Base-by-base conservation (phyloP, 352 stramenopile genomes). In the Pythium myriotylum region DNA sequence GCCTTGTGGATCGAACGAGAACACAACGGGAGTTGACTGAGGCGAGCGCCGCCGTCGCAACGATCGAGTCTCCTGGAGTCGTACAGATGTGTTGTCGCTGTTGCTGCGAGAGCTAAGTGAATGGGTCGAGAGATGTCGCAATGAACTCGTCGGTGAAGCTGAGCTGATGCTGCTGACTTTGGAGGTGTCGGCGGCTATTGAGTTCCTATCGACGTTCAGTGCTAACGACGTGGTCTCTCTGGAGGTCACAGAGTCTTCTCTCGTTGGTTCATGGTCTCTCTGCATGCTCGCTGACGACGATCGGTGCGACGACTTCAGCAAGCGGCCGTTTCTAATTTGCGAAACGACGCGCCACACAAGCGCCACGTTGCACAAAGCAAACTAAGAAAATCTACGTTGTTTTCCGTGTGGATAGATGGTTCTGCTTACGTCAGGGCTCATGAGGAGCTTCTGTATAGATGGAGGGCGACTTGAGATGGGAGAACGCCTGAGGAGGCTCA, bases 81-180 rank as follows among this genome's bases (percentile, higher is more conserved):
- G 10, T 35, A 8, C n/a, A 22, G 23, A 17, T 45, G 41, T 17
- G 7, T 26, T 19, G 20, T 29, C 48, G 9, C 20, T 67, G 55
- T 41, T 55, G 47, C 60, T 52, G 29, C 32, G 54, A 24, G 4
- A 67, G 54, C 39, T 53, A 14, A 68, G 51, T 29, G 57, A 68
- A 6, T 42, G 62, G 45, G 66, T 64, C 0, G 65, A 61, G 17
- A 68, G 46, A 3, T 75, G 47, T 12, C 53, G 46, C 1, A 52
- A 19, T 7, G 70, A 74, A n/a, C 43, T 62, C 13, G 65, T 63
- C 1, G 52, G 50, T 8, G 69, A 76, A 17, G 71, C 66, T 23
- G 69, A 73, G 57, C 65, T 70, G 7, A 73, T 35, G 5, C 55
- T 62, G 33, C 32, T 45, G 7, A 50, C 2, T 19, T 62, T 63